Conservation (phyloP, 1,139 yeast species). For the Candida labiduridarum region DNA sequence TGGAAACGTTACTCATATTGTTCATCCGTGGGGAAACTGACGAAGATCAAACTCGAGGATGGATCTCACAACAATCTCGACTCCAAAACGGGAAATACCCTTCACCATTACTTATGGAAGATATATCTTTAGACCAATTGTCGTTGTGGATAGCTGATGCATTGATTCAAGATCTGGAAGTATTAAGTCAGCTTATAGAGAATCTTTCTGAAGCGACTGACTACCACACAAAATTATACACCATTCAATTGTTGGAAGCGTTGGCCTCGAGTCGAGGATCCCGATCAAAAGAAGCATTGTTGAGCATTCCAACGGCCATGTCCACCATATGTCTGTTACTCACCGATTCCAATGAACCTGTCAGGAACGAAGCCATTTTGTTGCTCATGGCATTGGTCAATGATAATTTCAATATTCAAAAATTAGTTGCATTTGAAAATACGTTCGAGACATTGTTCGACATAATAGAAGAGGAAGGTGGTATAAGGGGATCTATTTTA, state of each 20-base stretch:
- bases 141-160: slow-evolving; percentile 97
- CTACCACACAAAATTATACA: slow-evolving; percentile 76
- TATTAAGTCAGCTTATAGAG: slow-evolving; percentile 59
- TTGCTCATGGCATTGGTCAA: slow-evolving; percentile 82
- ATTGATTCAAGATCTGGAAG: slow-evolving; percentile 68
- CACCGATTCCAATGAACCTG: slow-evolving; percentile 80
- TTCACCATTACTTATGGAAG: slow-evolving; percentile 69
- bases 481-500: slow-evolving; percentile 84
- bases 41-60: slow-evolving; percentile 61
- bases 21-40: slow-evolving; percentile 69
- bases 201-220: slow-evolving; percentile 56
- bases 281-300: slow-evolving; percentile 73
- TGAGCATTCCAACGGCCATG: slow-evolving; percentile 77
- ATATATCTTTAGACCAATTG: slow-evolving; percentile 73
- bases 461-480: slow-evolving; percentile 86
- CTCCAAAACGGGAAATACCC: slow-evolving; percentile 81
- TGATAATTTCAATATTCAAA: slow-evolving; percentile 85
- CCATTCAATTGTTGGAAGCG: slow-evolving; percentile 84
- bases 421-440: slow-evolving; percentile 91
- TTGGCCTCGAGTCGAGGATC: slow-evolving; percentile 75
- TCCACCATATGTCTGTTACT: slow-evolving; percentile 72
- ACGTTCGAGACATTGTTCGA: slow-evolving; percentile 80
- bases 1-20: slow-evolving; percentile 82
- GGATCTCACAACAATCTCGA: slow-evolving; percentile 79
- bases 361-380: slow-evolving; percentile 83